Percentiles rank a stretch among this genome's conserved stretches.
Evolutionary conservation across 345 rosid genomes (phyloP).

Genomic region (Eucalyptus erythrocorys): DNA sequence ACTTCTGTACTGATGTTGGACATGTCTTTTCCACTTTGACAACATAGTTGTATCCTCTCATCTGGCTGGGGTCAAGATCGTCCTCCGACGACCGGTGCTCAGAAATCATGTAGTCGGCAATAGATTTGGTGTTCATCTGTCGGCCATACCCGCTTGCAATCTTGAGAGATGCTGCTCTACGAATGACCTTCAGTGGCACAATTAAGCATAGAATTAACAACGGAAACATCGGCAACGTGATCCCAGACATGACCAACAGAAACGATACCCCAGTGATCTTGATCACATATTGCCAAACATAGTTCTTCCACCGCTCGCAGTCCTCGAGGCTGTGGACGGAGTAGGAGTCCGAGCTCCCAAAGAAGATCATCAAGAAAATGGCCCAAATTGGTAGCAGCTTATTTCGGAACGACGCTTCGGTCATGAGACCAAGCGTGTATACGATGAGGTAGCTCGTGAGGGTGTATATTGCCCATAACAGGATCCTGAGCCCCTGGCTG

Average conservation of each 20-base stretch:
- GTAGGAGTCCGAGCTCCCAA: neutral
- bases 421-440: neutral
- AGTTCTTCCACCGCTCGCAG: neutral
- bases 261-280: neutral
- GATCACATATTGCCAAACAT: neutral
- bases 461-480: neutral
- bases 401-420: neutral
- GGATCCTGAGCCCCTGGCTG: rapidly evolving
- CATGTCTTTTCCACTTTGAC: no score
- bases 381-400: neutral
- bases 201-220: neutral
- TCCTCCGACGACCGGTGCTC: no score
- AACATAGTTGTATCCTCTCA: no score
- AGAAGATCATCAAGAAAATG: neutral
- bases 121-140: no score
- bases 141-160: neutral
- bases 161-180: neutral
- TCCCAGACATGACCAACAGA: neutral
- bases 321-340: neutral
- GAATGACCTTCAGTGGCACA: neutral
- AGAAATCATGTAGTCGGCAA: no score
- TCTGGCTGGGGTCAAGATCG: no score
- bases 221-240: neutral
- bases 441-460: neutral
- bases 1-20: no score